Conservation (phyloP, 129 eudicot species). For the Pittosporum tobira region DNA sequence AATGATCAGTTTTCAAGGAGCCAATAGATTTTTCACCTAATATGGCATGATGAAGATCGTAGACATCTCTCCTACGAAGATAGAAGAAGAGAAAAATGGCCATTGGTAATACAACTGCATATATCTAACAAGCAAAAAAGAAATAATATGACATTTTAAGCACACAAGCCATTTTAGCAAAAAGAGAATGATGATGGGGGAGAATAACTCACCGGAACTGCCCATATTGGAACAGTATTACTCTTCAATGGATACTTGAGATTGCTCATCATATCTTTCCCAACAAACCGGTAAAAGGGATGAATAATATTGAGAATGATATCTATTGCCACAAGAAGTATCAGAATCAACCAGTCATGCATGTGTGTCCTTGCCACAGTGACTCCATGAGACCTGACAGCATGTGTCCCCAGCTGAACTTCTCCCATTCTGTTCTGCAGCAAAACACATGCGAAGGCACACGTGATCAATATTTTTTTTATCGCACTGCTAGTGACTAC, state of each 20-base stretch:
- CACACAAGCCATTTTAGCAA: not conserved
- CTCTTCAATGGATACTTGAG: conserved; percentile 62
- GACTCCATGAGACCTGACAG: conserved; percentile 61
- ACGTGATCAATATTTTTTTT: no score
- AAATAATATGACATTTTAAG: not conserved
- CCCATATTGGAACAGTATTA: conserved; percentile 66
- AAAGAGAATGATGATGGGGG: conserved; percentile 8
- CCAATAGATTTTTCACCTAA: conserved; percentile 40
- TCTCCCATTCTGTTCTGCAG: conserved; percentile 41
- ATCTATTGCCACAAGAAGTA: conserved; percentile 31
- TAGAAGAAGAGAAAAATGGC: conserved; percentile 52
- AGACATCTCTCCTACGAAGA: conserved; percentile 59
- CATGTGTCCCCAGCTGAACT: conserved; percentile 31
- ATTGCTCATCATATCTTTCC: conserved; percentile 86
- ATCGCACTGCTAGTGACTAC: not conserved
- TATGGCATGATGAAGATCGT: conserved; percentile 90
- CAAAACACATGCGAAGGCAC: not conserved
- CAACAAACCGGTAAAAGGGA: conserved; percentile 79
- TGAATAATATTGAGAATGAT: conserved; percentile 33
- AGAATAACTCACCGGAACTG: conserved; percentile 52
- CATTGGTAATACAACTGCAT: conserved; percentile 58
- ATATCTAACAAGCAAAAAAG: conserved; percentile 32
- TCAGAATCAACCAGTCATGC: conserved; percentile 73
- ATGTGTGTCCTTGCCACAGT: conserved; percentile 56
- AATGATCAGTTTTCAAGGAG: not conserved